These are phyloP conservation scores for Tetrahymena elliotti DNA, from an alignment of 73 alveolate genomes.

Conservation along the genomic window DNA sequence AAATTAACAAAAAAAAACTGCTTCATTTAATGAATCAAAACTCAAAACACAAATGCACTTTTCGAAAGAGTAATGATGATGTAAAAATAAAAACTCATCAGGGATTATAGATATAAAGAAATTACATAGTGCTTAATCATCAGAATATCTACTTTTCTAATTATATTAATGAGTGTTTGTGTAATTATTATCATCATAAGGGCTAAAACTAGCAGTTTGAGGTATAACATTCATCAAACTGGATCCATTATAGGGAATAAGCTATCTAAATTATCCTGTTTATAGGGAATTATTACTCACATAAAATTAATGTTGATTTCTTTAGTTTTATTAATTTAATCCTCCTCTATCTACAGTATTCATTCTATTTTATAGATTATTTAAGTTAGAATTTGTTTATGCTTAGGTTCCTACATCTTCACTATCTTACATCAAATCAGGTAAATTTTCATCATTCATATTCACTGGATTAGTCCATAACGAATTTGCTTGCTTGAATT, in stretches of 20 bases:
- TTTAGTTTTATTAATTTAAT: neutral
- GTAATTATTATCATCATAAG: neutral
- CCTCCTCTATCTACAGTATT: neutral
- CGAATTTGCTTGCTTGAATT: neutral
- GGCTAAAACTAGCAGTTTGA: neutral
- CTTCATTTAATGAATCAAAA: no score
- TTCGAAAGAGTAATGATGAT: no score
- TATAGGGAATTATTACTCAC: neutral
- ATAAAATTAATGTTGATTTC: neutral
- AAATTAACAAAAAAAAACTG: neutral
- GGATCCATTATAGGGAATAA: neutral
- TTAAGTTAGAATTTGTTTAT: neutral
- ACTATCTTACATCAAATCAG: neutral
- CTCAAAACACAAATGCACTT: no score
- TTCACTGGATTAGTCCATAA: neutral
- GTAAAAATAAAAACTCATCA: no score
- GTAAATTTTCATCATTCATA: neutral
- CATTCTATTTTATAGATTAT: neutral
- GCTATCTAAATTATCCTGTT: neutral
- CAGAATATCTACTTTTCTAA: neutral
- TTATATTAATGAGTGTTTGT: neutral
- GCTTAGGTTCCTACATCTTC: neutral
- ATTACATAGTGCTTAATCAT: neutral
- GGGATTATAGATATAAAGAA: no score
- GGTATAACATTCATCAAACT: neutral